Evolutionary conservation across 805 yeast species (phyloP).

Genomic region (Ogataea pini): DNA sequence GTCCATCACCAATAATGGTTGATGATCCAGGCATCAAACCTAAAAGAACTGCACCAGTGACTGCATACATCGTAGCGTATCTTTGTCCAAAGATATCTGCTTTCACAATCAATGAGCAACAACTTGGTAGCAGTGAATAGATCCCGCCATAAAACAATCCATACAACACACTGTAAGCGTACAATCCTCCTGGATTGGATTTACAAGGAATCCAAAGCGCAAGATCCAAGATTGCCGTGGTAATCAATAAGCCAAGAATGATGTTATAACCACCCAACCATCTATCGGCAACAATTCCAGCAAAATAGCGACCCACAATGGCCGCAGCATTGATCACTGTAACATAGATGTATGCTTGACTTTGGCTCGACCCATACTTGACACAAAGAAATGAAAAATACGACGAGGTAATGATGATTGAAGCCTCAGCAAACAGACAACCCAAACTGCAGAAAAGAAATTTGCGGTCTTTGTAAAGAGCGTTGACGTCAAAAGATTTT

Average conservation of each 20-base stretch:
- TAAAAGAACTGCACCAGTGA: slow-evolving; percentile 37
- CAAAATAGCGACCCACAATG: slow-evolving; percentile 31
- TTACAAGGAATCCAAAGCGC: slow-evolving; percentile 67
- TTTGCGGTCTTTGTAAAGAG: slow-evolving; percentile 39
- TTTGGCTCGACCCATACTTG: slow-evolving; percentile 43
- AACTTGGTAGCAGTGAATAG: slow-evolving; percentile 61
- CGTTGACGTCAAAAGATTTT: slow-evolving; percentile 38
- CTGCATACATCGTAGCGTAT: slow-evolving; percentile 60
- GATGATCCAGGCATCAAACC: slow-evolving; percentile 44
- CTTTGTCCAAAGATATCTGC: slow-evolving; percentile 62
- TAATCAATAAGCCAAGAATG: slow-evolving; percentile 30
- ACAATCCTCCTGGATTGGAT: slow-evolving; percentile 38
- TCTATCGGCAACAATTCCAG: slow-evolving; percentile 33
- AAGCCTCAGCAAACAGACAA: slow-evolving; percentile 45
- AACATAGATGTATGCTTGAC: slow-evolving; percentile 44
- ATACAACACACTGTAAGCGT: slow-evolving; percentile 49
- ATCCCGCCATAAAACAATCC: slow-evolving; percentile 61
- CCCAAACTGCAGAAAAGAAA: slow-evolving; percentile 46
- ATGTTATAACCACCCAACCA: slow-evolving; percentile 53
- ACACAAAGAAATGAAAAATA: slow-evolving; percentile 52
- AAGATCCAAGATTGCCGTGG: slow-evolving; percentile 47
- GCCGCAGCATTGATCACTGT: slow-evolving; percentile 48
- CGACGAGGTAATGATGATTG: slow-evolving; percentile 46
- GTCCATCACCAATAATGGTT: slow-evolving; percentile 16
- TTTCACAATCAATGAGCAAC: slow-evolving; percentile 56